Base-by-base conservation (phyloP, 768 basidiomycete species). In the Termitomyces sp. region DNA sequence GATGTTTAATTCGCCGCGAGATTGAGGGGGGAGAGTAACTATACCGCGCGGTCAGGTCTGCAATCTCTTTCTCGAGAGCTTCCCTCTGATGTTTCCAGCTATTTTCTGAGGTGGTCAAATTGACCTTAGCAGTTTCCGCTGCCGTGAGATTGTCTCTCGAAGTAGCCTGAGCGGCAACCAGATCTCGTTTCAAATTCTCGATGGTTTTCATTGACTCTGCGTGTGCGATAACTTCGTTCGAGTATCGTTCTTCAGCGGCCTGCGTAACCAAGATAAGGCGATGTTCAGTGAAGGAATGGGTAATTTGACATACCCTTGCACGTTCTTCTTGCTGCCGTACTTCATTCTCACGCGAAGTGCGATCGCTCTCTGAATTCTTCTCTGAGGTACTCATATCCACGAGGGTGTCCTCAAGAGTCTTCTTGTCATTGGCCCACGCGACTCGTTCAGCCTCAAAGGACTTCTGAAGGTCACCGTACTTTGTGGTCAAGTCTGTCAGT, bases 51-150 rank as follows among this genome's bases (percentile, higher is more conserved):
- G 83, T 85, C 43, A 94, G 75, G 63, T 92, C 89, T 1, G 78
- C 65, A 5, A 92, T 71, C 70, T 95, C 92, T 66, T 90, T 89
- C 63, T 90, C 86, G 24, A 95, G 72, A 22, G 85, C 78, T 5
- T 85, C 85, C 60, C 82, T 87, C 71, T 94, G 92, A 58, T 85
- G 82, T 42, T 76, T 80, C 93, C 92, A 94, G 68, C 91, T 94
- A 31, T 69, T 73, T 67, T 92, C 88, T 1, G 90, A 90, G 0
- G 86, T 72, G 3, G 74, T 62, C 0, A 93, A 75, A 67, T 93
- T 93, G 5, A 85, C 84, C 60, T 81, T 77, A 0, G 93, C 89
- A 14, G 88, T 91, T 59, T 93, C 85, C 7, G 87, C 83, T 2
- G 82, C 77, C 10, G 82, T 78, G 34, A 78, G 71, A 53, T 82